Base-by-base conservation (phyloP, 345 rosid genomes). In the Citrus australasica region DNA sequence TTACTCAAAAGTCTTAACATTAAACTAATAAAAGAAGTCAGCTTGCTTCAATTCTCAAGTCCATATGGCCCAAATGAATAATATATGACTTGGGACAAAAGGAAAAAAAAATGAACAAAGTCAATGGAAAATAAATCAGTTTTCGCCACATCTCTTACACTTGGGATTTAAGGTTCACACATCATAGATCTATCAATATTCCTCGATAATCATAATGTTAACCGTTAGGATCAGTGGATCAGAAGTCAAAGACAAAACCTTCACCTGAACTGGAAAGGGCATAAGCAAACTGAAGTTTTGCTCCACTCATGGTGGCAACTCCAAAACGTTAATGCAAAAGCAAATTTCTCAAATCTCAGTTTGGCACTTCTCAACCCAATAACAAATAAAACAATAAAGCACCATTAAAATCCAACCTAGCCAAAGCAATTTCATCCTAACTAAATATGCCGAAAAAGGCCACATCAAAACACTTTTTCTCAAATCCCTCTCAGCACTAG, bases 321-420 rank as follows among this genome's bases (percentile, higher is more conserved):
- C 24, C 25, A 13, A 22, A 46, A n/a, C 32, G 8, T 69, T 30
- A 48, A 51, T 5, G 38, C 60, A 63, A 63, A 24, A 22, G 40
- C 32, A 30, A 8, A 51, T 17, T 51, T 30, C 9, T 71, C 9
- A 19, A 4, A 61, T 24, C 25, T 19, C 40, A 0, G 17, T 69
- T 24, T 16, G 59, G 37, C 24, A 28, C 59, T 25, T 70, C 16
- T 79, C 24, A 35, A 28, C 53, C 37, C n/a, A 63, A 51, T 9
- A 46, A 63, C 79, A 75, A 42, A 69, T 71, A 75, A 38, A 53
- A 53, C 38, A n/a, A 14, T n/a, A 56, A 76, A 65, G 27, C 51
- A 35, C 61, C 58, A 40, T 25, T 64, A 2, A 70, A 40, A n/a
- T 32, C 55, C 25, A 14, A 71, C 10, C 60, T 28, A 51, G 28